Conservation (phyloP, 176 grass and related monocot genomes). For the Pontederia crassipes region DNA sequence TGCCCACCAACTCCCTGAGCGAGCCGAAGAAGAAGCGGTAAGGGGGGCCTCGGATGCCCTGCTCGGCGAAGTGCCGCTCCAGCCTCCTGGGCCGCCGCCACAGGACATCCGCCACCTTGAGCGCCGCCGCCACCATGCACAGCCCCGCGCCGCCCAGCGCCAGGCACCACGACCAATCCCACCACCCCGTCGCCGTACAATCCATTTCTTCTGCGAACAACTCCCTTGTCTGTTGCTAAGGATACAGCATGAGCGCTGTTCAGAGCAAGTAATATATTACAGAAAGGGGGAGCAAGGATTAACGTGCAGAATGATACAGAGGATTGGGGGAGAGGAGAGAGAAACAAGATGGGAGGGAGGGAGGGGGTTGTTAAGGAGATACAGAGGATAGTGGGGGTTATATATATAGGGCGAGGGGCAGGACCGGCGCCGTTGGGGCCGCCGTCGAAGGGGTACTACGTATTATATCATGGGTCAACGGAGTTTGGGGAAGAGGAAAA, state of each 20-base stretch:
- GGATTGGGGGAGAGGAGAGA: conserved; percentile 5
- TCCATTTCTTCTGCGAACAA: not conserved
- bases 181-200: conserved; percentile 1
- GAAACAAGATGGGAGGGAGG: not conserved
- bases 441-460: conserved; percentile 29
- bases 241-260: not conserved
- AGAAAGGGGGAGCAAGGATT: conserved; percentile 1
- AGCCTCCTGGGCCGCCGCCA: conserved; percentile 86
- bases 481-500: conserved; percentile 4
- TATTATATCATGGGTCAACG: conserved; percentile 50
- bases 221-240: not conserved
- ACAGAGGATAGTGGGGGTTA: conserved; percentile 2
- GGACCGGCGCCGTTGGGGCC: conserved; percentile 63
- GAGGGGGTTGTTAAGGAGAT: not conserved
- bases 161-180: conserved; percentile 17
- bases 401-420: conserved; percentile 11
- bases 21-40: conserved; percentile 96
- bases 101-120: conserved; percentile 73
- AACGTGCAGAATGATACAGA: not conserved
- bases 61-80: conserved; percentile 70
- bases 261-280: not conserved
- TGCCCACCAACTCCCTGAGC: conserved; percentile 78
- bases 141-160: conserved; percentile 2
- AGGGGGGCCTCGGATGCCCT: conserved; percentile 77
- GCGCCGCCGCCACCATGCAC: conserved; percentile 24